Evolutionary conservation across 768 basidiomycete species (phyloP), one percentile per base, ranked within the genome.

Genomic region (Pleurotus tuoliensis): DNA sequence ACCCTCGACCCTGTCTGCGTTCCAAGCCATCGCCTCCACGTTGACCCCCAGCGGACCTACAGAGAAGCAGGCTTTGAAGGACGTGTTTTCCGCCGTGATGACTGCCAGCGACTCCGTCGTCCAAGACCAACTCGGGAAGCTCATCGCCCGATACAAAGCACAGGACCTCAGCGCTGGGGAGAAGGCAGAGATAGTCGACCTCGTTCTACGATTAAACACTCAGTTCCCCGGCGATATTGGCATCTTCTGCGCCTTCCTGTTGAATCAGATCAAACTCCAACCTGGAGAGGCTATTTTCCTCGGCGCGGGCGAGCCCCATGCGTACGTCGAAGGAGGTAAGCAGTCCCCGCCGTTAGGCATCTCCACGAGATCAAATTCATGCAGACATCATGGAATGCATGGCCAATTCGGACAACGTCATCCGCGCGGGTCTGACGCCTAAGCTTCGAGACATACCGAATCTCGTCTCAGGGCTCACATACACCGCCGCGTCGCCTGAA

Each of bases 321-420:
- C 97, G 0, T 99, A 98, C 69, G 80, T 98, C 51, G 86, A 82
- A 39, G 97, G 97, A 69, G 94, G 95, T 93, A 63, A 60, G 84
- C 59, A 25, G 25, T 34, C 16, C 55, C 9, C 24, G 8, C 41
- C 50, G 57, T 27, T 40, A 50, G 18, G 24, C 40, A 24, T 44
- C 4, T 20, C 45, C 38, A 20, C 22, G 6, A 20, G 18, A 18
- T 30, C 46, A 27, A 4, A 16, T 34, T 9, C 27, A 3, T 27
- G 40, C 64, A 96, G 96, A 99, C 67, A 95, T 95, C 70, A 93
- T 98, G 67, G 97, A 98, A 67, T 96, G 94, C 75, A 98, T 98
- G 95, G 96, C 96, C 22, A 95, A 95, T 59, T 95, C 93, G 0
- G 97, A 99, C 75, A 98, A 98, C 69, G 97, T 99, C 70, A 95